These are phyloP conservation scores for Podospora comata DNA, from an alignment of 495 filamentous ascomycete species.

Conservation along the genomic window DNA sequence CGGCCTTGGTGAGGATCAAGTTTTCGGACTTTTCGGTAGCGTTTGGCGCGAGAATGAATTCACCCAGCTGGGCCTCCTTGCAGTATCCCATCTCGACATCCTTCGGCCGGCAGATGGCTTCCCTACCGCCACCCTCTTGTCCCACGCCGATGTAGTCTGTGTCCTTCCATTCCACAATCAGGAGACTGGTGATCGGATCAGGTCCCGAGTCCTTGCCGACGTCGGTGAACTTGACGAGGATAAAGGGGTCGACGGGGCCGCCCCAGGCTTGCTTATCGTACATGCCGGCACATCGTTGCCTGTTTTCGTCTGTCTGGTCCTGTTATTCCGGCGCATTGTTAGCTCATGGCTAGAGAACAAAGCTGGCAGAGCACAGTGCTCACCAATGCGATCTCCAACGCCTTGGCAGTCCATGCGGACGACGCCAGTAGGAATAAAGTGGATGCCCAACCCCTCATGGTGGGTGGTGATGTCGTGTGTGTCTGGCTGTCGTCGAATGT, in stretches of 20 bases:
- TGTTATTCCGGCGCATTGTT: conserved; percentile 30
- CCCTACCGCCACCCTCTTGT: conserved; percentile 41
- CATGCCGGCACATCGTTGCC: conserved; percentile 95
- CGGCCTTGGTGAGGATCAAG: conserved; percentile 69
- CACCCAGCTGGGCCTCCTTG: conserved; percentile 68
- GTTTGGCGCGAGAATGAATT: conserved; percentile 76
- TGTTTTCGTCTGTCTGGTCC: conserved; percentile 71
- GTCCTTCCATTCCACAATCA: conserved; percentile 94
- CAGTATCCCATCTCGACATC: conserved; percentile 67
- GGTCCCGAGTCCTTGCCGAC: conserved; percentile 51
- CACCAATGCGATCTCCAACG: conserved; percentile 60
- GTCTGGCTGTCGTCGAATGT: conserved; percentile 11
- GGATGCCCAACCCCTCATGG: conserved; percentile 44
- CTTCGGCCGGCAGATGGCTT: conserved; percentile 70
- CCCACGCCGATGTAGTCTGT: conserved; percentile 69
- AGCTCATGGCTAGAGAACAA: conserved; percentile 3
- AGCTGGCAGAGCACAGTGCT: not conserved
- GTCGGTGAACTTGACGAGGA: conserved; percentile 76
- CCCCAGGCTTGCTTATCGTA: conserved; percentile 90
- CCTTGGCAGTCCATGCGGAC: conserved; percentile 55
- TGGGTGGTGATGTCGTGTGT: conserved; percentile 21
- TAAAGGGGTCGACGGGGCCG: conserved; percentile 82
- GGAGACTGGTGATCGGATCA: conserved; percentile 75
- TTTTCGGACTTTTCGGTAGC: conserved; percentile 64
- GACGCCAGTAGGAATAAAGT: conserved; percentile 44